phyloP scores from a whole-genome alignment of 2,329 filamentous ascomycete genomes.

The Chaetomiaceae sp. region DNA sequence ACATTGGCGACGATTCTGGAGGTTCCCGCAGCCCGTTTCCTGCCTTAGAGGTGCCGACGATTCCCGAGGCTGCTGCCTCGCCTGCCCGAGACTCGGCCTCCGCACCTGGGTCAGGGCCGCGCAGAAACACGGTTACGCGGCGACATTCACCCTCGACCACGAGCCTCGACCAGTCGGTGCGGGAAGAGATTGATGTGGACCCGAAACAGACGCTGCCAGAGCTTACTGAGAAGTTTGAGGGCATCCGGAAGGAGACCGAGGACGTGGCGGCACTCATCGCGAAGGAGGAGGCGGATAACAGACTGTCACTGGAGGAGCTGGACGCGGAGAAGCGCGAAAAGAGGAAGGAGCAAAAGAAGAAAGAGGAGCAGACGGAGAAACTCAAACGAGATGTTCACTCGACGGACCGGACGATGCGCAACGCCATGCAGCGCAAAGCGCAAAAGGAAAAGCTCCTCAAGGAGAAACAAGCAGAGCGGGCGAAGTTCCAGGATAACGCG shows the following conservation, averaged over 20 bases:
- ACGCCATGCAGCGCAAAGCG: constrained; percentile 68
- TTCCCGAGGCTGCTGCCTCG: constrained; percentile 54
- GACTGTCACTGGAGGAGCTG: constrained; percentile 58
- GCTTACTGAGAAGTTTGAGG: constrained; percentile 75
- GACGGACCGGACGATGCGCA: constrained; percentile 74
- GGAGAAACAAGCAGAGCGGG: constrained; percentile 61
- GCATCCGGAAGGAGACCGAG: constrained; percentile 75
- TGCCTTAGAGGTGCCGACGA: constrained; percentile 54
- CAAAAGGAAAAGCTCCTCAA: constrained; percentile 69
- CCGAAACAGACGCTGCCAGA: constrained; percentile 65
- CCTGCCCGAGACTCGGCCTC: constrained; percentile 60
- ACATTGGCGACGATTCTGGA: constrained; percentile 46
- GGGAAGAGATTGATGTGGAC: constrained; percentile 42
- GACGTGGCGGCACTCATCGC: constrained; percentile 64
- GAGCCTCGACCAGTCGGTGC: constrained; percentile 44
- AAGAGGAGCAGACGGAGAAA: constrained; percentile 83
- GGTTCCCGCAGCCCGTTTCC: constrained; percentile 45
- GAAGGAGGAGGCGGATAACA: constrained; percentile 66
- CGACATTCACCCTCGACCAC: constrained; percentile 68
- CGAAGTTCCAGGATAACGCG: constrained; percentile 65
- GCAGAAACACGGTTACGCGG: constrained; percentile 65
- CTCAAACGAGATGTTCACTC: constrained; percentile 73
- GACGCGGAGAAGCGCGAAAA: constrained; percentile 74
- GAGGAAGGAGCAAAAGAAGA: constrained; percentile 72
- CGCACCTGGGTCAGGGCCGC: constrained; percentile 30